Conservation (phyloP, 345 rosid genomes). For the Leavenworthia alabamica region DNA sequence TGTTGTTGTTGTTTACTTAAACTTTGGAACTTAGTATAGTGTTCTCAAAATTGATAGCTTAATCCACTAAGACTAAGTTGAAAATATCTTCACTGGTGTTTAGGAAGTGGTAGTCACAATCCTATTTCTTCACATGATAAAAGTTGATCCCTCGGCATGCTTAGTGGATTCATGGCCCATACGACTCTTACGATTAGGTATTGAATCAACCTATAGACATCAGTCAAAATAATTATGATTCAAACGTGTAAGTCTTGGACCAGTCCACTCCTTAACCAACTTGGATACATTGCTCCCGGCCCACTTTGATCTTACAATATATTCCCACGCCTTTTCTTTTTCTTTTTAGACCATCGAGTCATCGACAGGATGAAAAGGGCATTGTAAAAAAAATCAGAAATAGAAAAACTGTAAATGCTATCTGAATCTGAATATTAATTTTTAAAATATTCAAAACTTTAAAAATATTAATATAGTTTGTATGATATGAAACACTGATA, state of each 20-base stretch:
- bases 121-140: background rate
- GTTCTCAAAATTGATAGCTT: background rate
- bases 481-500: too few relatives aligned
- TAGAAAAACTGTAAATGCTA: too few relatives aligned
- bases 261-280: too few relatives aligned
- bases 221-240: background rate
- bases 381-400: too few relatives aligned
- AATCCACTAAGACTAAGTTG: background rate
- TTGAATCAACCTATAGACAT: background rate
- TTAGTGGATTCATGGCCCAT: slow-evolving; percentile 21
- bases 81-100: background rate
- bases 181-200: background rate
- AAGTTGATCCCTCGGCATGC: slow-evolving; percentile 1
- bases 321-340: background rate
- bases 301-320: background rate
- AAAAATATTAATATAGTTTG: too few relatives aligned
- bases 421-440: too few relatives aligned
- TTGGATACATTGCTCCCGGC: background rate
- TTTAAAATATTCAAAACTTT: too few relatives aligned
- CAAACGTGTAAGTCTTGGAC: too few relatives aligned
- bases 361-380: too few relatives aligned
- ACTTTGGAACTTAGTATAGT: background rate
- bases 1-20: background rate
- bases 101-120: slow-evolving; percentile 23
- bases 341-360: too few relatives aligned